Base-by-base conservation (phyloP, 1,284 basidiomycete species). In the Rhodotorula sp. region DNA sequence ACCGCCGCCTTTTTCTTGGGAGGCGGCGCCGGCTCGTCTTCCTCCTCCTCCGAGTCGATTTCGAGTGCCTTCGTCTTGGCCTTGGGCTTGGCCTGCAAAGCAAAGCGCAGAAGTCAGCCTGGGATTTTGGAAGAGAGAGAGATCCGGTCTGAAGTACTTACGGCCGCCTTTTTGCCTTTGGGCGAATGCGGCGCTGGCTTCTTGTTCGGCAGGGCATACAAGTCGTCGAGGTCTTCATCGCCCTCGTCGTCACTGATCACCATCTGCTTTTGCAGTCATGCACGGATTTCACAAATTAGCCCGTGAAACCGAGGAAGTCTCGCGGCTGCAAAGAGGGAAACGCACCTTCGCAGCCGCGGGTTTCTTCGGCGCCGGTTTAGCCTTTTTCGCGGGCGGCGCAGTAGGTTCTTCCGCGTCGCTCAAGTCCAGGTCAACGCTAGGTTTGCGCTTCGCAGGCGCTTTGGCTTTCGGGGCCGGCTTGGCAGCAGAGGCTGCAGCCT, bases 381-480 rank as follows among this genome's bases (percentile, higher is more conserved):
- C 62, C 64, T 66, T 66, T 60, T 68, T 65, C 51, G 51, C 33
- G n/a, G 65, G 46, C 4, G 66, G 65, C 7, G 69, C 30, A 12
- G 61, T 37, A 48, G 57, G 12, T 48, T 20, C 49, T 22, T 55
- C 62, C 18, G 55, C 70, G 7, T 68, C 70, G 51, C 59, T 60
- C 60, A 68, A 30, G 20, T 62, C 70, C 45, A 64, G 51, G 29
- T 62, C 62, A 53, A 55, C 53, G 53, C 53, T 55, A 20, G 51
- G 22, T 56, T 64, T 64, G 37, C 62, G 69, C 62, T 70, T 66
- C 22, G 45, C 45, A 3, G 63, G 63, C 20, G 63, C 54, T 37
- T 58, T 59, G 17, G 86, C 84, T 78, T 89, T 91, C 30, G 45
- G 22, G 6, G 60, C 53, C 24, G 62, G 42, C 37, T 62, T 62